Conservation (phyloP, 1,284 basidiomycete genomes). For the Heterobasidion occidentale region DNA sequence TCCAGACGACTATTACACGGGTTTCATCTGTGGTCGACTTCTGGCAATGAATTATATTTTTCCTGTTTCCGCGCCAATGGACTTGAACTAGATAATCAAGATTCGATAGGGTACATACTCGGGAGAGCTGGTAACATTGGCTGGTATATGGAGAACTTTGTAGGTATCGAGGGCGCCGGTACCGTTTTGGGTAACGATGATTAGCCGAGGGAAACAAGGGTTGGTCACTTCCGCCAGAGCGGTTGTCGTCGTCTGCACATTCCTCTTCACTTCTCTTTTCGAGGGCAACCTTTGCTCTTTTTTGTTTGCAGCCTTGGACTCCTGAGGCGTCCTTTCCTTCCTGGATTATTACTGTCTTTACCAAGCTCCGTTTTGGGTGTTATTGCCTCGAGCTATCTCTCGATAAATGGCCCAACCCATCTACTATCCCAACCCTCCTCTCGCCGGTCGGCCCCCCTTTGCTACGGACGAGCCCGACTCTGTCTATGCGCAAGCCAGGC, state of each 20-base stretch:
- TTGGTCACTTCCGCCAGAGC: too few relatives aligned
- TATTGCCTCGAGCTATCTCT: not conserved
- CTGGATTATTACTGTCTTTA: slow-evolving; percentile 14
- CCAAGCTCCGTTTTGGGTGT: slow-evolving; percentile 1
- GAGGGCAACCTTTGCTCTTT: not conserved
- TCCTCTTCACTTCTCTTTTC: not conserved
- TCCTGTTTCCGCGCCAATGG: too few relatives aligned
- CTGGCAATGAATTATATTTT: too few relatives aligned
- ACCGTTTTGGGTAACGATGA: too few relatives aligned
- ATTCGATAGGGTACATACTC: too few relatives aligned
- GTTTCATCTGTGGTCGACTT: too few relatives aligned
- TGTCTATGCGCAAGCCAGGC: slow-evolving; percentile 34
- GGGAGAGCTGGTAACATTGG: too few relatives aligned
- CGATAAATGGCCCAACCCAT: slow-evolving; percentile 20
- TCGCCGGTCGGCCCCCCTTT: slow-evolving; percentile 58
- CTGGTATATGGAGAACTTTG: too few relatives aligned
- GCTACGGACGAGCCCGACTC: slow-evolving; percentile 62
- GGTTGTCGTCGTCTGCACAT: not conserved
- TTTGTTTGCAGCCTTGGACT: slow-evolving; percentile 13
- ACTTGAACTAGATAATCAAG: too few relatives aligned
- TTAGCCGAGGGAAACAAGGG: too few relatives aligned
- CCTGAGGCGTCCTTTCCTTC: slow-evolving; percentile 27
- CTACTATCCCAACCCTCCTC: slow-evolving; percentile 30
- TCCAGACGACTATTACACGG: too few relatives aligned
- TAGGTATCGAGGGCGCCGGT: too few relatives aligned